Percentiles rank a stretch among this genome's conserved stretches.
Evolutionary conservation across 1,284 basidiomycete genomes (phyloP).

Genomic region (Sanghuangporus weigelae): DNA sequence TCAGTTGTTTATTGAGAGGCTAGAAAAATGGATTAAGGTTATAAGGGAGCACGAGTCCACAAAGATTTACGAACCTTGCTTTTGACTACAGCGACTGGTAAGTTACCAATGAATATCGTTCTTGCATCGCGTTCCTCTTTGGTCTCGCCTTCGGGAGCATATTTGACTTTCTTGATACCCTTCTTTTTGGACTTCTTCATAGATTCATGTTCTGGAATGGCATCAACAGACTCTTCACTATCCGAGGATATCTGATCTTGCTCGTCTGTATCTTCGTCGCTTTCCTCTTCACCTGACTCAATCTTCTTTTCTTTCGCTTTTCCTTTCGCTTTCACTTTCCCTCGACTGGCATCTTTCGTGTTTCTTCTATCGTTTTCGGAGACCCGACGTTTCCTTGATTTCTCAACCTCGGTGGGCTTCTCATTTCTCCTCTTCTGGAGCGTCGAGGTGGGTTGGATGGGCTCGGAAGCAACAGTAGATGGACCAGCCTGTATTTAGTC

Average conservation of each 20-base stretch:
- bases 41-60: not conserved
- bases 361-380: slow-evolving; percentile 13
- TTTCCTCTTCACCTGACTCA: not conserved
- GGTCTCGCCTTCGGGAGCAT: slow-evolving; percentile 63
- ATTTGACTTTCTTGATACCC: slow-evolving; percentile 30
- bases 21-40: slow-evolving; percentile 25
- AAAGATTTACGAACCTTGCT: slow-evolving; percentile 51
- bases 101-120: slow-evolving; percentile 93
- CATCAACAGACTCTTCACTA: slow-evolving; percentile 27
- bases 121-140: slow-evolving; percentile 67
- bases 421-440: not conserved
- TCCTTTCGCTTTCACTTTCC: slow-evolving; percentile 14
- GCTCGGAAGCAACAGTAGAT: not conserved
- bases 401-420: not conserved
- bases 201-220: slow-evolving; percentile 41
- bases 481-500: slow-evolving; percentile 12
- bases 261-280: slow-evolving; percentile 26
- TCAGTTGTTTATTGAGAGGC: slow-evolving; percentile 62
- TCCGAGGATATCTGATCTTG: slow-evolving; percentile 26
- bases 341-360: slow-evolving; percentile 5
- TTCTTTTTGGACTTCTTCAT: slow-evolving; percentile 24
- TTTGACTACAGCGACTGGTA: slow-evolving; percentile 72
- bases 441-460: not conserved
- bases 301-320: slow-evolving; percentile 13
- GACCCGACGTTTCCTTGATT: not conserved